Conservation (phyloP, 23 red algal genomes). For the Gracilaria gracilis region DNA sequence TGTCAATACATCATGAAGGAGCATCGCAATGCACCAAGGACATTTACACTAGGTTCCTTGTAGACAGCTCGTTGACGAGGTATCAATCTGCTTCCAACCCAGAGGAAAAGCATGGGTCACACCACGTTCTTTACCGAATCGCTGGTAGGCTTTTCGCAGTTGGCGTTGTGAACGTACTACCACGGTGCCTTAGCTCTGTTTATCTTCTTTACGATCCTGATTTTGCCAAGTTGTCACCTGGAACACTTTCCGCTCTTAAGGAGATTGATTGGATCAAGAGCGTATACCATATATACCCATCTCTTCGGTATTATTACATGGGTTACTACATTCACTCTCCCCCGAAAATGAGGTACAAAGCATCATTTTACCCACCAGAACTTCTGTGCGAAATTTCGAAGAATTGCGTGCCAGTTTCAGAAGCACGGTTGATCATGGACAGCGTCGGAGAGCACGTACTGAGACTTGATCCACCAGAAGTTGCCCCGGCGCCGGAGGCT, state of each 20-base stretch:
- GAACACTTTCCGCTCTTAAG: conserved; percentile 82
- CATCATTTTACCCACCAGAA: conserved; percentile 68
- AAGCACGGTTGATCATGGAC: conserved; percentile 54
- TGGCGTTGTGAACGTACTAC: conserved; percentile 91
- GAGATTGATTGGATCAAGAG: conserved; percentile 80
- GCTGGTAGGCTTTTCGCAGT: conserved; percentile 80
- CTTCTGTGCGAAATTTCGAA: conserved; percentile 81
- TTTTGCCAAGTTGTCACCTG: conserved; percentile 78
- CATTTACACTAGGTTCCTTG: conserved; percentile 80
- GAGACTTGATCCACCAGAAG: conserved; percentile 42
- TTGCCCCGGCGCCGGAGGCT: conserved; percentile 8
- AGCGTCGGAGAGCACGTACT: neutral
- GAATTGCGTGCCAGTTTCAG: conserved; percentile 66
- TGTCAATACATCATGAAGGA: conserved; percentile 53
- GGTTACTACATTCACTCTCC: conserved; percentile 95
- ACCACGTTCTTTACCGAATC: conserved; percentile 79
- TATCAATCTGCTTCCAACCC: neutral
- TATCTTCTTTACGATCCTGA: conserved; percentile 95
- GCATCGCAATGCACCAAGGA: conserved; percentile 57
- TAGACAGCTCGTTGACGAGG: conserved; percentile 67
- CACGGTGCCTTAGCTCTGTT: conserved; percentile 80
- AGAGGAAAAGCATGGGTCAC: conserved; percentile 69
- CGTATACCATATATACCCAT: conserved; percentile 14
- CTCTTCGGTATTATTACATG: conserved; percentile 87
- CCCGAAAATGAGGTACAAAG: conserved; percentile 95